These are phyloP conservation scores for Alternaria postmessia DNA, from an alignment of 2,329 filamentous ascomycete genomes.

Conservation along the genomic window DNA sequence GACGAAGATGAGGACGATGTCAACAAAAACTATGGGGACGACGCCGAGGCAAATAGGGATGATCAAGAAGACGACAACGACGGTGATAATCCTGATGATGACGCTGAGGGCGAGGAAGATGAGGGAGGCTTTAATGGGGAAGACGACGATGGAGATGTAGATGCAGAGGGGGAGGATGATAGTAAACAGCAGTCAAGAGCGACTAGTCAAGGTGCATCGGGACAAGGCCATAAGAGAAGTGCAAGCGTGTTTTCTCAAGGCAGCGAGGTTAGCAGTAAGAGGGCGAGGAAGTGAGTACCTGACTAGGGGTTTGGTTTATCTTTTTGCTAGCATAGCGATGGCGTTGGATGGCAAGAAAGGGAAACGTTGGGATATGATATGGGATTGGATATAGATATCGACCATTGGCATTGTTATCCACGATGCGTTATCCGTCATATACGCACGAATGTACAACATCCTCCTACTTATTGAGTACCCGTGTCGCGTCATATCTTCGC, in stretches of 20 bases:
- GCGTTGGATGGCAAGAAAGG: conserved; percentile 12
- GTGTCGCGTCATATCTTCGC: conserved; percentile 28
- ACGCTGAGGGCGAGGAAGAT: conserved; percentile 28
- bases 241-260: conserved; percentile 77
- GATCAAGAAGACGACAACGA: conserved; percentile 27
- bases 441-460: conserved; percentile 4
- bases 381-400: background rate
- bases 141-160: conserved; percentile 30
- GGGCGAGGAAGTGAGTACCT: conserved; percentile 39
- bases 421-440: background rate
- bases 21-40: conserved; percentile 27
- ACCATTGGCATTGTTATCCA: background rate
- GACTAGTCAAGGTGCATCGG: conserved; percentile 29
- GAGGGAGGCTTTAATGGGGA: conserved; percentile 41
- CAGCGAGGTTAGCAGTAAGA: conserved; percentile 45
- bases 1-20: conserved; percentile 19
- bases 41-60: conserved; percentile 35
- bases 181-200: conserved; percentile 40
- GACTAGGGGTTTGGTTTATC: background rate
- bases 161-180: conserved; percentile 47
- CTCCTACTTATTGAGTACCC: background rate
- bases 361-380: background rate
- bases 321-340: conserved; percentile 26
- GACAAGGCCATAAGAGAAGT: conserved; percentile 72
- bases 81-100: conserved; percentile 43